Conservation (phyloP, 2,329 filamentous ascomycete genomes). For the Cadophora luteo-olivacea region DNA sequence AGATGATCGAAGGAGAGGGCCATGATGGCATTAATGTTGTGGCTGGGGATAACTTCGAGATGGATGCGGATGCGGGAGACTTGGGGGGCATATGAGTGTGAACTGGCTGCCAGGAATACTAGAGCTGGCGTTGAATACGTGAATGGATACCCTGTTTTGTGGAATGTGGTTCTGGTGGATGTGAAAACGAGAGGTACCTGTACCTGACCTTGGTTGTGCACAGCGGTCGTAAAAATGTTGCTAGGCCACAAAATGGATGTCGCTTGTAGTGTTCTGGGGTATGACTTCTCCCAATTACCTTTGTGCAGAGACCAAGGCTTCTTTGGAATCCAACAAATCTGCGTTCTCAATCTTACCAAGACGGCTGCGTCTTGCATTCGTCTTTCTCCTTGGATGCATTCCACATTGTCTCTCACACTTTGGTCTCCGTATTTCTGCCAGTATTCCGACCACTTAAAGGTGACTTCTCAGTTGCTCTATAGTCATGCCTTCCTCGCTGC, state of each 20-base stretch:
- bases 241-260: neutral
- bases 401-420: too few relatives aligned
- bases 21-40: conserved; percentile 44
- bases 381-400: too few relatives aligned
- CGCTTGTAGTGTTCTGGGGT: neutral
- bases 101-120: neutral
- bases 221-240: neutral
- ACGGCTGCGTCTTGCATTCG: too few relatives aligned
- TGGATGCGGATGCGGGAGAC: conserved; percentile 32
- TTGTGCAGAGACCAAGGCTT: too few relatives aligned
- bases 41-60: conserved; percentile 40
- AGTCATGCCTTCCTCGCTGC: too few relatives aligned
- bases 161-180: neutral
- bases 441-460: too few relatives aligned
- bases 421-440: too few relatives aligned
- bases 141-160: conserved; percentile 13
- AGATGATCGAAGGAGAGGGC: conserved; percentile 59
- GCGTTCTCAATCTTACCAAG: too few relatives aligned
- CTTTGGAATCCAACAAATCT: too few relatives aligned
- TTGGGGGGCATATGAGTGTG: conserved; percentile 15
- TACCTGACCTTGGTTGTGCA: neutral
- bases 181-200: neutral
- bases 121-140: neutral
- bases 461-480: too few relatives aligned
- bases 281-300: too few relatives aligned